Base-by-base conservation (phyloP, 345 rosid genomes). In the Eucalyptus coolabah region DNA sequence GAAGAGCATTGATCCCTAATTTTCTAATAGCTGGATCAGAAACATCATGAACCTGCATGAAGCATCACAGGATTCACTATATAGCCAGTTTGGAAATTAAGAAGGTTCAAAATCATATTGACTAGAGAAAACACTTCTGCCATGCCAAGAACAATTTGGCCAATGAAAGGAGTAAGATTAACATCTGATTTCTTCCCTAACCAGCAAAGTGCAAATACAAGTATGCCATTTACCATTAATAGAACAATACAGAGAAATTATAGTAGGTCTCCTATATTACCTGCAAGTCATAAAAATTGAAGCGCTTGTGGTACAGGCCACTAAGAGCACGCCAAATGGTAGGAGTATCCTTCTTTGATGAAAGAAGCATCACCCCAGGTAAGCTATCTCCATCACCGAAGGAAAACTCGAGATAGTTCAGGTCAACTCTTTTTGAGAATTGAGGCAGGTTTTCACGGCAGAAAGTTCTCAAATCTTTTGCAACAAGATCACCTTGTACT, bases 251-350 rank as follows among this genome's bases (percentile, higher is more conserved):
- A 72, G 45, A 72, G 40, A n/a, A 44, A 87, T 13, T 47, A 87
- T 21, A 59, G 83, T 19, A 30, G 9, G 18, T 15, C 14, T 30
- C 49, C 32, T 44, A 63, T 87, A 91, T 91, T 92, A 96, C 99
- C 98, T 95, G 94, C 63, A 91, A 92, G 90, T 96, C 95, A 88
- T 91, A 94, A 91, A 97, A 96, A 88, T 51, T 92, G 91, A 96
- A 90, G 47, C 92, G 94, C 89, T 95, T 94, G 86, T 86, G 95
- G 92, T 93, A 94, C 93, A 95, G 89, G 91, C 99, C 98, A 72
- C 98, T 96, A 87, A 98, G 98, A 91, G 94, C 98, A 67, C 97
- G 98, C 99, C 98, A 97, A 86, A 96, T 97, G 14, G 93, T 92
- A 54, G 99, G 98, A 63, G 99, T 95, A 56, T 95, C 95, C 88